phyloP scores from a whole-genome alignment of 306 rosid genomes.

The Fragaria vesca region DNA sequence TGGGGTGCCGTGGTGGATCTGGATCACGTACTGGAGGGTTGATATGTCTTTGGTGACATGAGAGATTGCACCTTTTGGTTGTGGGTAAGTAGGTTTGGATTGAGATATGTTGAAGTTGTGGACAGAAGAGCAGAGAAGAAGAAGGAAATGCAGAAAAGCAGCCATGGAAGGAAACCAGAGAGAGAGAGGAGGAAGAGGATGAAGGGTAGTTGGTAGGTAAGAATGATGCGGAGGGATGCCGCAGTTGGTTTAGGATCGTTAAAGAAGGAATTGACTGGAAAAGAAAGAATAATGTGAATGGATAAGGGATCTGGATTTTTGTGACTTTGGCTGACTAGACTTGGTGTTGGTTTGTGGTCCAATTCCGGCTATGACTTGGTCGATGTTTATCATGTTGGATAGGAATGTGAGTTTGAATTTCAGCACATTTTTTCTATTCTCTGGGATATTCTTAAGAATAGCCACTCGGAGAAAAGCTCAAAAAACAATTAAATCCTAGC shows the following conservation, averaged over 20 bases:
- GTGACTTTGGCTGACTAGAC: constrained; percentile 24
- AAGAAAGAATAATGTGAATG: not conserved
- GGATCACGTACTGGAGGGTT: constrained; percentile 57
- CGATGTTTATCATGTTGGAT: constrained; percentile 23
- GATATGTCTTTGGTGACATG: constrained; percentile 46
- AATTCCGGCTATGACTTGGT: not conserved
- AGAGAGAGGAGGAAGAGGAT: not conserved
- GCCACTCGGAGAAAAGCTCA: no score
- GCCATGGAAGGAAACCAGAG: constrained; percentile 33
- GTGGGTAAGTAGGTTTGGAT: constrained; percentile 9
- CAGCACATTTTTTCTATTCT: not conserved
- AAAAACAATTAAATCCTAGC: no score
- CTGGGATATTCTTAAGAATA: no score
- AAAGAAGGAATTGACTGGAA: not conserved
- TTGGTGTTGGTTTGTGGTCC: not conserved
- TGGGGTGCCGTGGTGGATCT: constrained; percentile 45
- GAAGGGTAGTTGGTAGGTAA: not conserved
- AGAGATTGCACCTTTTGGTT: constrained; percentile 13
- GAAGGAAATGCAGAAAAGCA: constrained; percentile 14
- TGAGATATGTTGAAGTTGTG: not conserved
- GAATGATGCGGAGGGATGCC: constrained; percentile 28
- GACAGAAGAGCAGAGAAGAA: constrained; percentile 12
- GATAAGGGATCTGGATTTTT: constrained; percentile 21
- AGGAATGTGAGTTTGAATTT: not conserved
- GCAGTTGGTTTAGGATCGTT: constrained; percentile 4